Percentiles rank a stretch among this genome's conserved stretches.
Evolutionary conservation across 2,329 filamentous ascomycete genomes (phyloP).

Genomic region (Ilyonectria mors-panacis): DNA sequence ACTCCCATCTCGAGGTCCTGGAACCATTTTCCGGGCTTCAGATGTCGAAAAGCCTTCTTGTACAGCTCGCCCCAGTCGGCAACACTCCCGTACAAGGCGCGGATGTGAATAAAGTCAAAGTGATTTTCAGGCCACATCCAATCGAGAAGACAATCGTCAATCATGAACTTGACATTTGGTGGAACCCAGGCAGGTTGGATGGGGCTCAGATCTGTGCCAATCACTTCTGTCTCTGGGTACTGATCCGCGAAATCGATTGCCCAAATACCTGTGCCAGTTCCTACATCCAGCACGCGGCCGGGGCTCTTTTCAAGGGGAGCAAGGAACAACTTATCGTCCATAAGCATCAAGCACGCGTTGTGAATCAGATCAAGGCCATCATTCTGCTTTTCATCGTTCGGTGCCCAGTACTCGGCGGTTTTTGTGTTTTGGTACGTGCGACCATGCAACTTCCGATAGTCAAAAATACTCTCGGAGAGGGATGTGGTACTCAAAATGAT

Average conservation of each 20-base stretch:
- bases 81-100: conserved; percentile 13
- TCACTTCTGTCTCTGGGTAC: conserved; percentile 60
- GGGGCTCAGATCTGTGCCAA: conserved; percentile 69
- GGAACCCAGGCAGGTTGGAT: conserved; percentile 61
- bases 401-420: conserved; percentile 49
- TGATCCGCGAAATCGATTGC: conserved; percentile 61
- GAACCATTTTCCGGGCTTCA: conserved; percentile 12
- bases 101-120: conserved; percentile 25
- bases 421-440: conserved; percentile 51
- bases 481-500: conserved; percentile 49
- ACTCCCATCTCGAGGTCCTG: conserved; percentile 13
- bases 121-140: conserved; percentile 15
- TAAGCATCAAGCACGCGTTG: conserved; percentile 44
- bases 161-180: conserved; percentile 28
- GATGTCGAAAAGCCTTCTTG: conserved; percentile 4
- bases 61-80: conserved; percentile 20
- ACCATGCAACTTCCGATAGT: conserved; percentile 52
- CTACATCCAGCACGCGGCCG: conserved; percentile 43
- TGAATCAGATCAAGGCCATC: conserved; percentile 47
- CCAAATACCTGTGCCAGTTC: conserved; percentile 30
- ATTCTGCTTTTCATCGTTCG: conserved; percentile 47
- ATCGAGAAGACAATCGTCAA: conserved; percentile 26
- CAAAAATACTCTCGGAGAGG: conserved; percentile 51
- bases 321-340: conserved; percentile 34
- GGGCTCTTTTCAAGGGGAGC: conserved; percentile 60